Conservation (phyloP, 306 rosid species). For the Malus fusca region DNA sequence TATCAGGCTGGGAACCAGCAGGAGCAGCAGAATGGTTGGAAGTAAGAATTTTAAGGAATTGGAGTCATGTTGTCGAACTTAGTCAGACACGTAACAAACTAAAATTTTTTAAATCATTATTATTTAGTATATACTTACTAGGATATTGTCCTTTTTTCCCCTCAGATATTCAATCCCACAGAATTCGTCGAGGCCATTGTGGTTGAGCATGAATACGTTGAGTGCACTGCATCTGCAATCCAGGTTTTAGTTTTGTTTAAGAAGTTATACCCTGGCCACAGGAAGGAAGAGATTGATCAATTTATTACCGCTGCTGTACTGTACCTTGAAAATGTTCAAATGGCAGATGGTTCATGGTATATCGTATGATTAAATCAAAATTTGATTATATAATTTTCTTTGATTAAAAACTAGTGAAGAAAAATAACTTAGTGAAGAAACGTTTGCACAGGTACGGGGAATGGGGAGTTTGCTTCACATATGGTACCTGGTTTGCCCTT, state of each 20-base stretch:
- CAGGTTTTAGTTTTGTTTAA: background rate
- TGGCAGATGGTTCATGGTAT: constrained; percentile 9
- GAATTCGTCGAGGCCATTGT: background rate
- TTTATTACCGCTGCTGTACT: background rate
- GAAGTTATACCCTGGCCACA: constrained; percentile 1
- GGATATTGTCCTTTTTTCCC: no score
- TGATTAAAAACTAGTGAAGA: background rate
- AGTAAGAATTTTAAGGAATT: constrained; percentile 24
- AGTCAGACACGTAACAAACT: no score
- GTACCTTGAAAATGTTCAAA: background rate
- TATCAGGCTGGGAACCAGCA: no score
- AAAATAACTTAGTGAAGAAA: background rate
- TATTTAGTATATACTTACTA: no score
- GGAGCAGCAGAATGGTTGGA: constrained; percentile 41
- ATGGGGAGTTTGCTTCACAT: constrained; percentile 64
- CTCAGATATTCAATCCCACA: no score
- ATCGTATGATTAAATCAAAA: background rate
- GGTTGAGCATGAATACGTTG: constrained; percentile 9
- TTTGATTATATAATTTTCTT: background rate
- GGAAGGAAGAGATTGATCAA: constrained; percentile 1
- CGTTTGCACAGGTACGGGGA: constrained; percentile 29
- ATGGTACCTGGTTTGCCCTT: constrained; percentile 55
- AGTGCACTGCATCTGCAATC: constrained; percentile 5
- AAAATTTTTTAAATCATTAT: no score
- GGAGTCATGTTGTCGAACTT: background rate